These are phyloP conservation scores for Plasmopara halstedii DNA, from an alignment of 352 stramenopile genomes.

Conservation along the genomic window DNA sequence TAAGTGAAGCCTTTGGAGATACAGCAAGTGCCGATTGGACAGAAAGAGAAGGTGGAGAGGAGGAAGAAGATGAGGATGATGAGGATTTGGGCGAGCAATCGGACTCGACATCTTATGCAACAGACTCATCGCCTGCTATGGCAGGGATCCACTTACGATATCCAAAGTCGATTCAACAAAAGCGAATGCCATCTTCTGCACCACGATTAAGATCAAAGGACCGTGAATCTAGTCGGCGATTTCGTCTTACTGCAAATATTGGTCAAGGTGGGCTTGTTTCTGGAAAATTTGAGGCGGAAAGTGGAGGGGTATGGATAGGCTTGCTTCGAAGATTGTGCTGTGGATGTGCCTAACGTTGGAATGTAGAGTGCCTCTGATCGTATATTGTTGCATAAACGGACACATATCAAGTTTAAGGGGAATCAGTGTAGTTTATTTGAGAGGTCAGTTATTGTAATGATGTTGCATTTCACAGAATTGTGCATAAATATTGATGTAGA, in stretches of 20 bases:
- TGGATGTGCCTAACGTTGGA: slow-evolving; percentile 16
- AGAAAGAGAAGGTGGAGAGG: slow-evolving; percentile 12
- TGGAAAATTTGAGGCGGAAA: slow-evolving; percentile 5
- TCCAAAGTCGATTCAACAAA: slow-evolving; percentile 9
- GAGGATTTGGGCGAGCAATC: slow-evolving; percentile 13
- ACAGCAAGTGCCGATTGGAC: slow-evolving; percentile 25
- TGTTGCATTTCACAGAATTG: too few relatives aligned
- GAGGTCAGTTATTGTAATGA: too few relatives aligned
- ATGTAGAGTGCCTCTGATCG: too few relatives aligned
- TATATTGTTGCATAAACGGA: too few relatives aligned
- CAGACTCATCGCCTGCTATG: slow-evolving; percentile 19
- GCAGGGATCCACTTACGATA: slow-evolving; percentile 14
- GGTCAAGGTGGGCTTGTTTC: slow-evolving; percentile 11
- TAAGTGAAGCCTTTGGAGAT: slow-evolving; percentile 67
- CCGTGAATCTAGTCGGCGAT: slow-evolving; percentile 8
- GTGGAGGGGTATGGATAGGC: slow-evolving; percentile 14
- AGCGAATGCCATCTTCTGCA: slow-evolving; percentile 11
- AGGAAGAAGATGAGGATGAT: slow-evolving; percentile 19
- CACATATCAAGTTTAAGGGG: too few relatives aligned
- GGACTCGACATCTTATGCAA: slow-evolving; percentile 24
- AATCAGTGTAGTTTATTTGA: too few relatives aligned
- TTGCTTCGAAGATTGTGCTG: slow-evolving; percentile 24
- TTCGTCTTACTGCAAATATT: slow-evolving; percentile 15
- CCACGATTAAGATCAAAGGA: slow-evolving; percentile 7
- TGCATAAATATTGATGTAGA: too few relatives aligned